A percentile compares a stretch with the other conserved stretches of the same genome.
These are phyloP conservation scores for Collybiopsis confluens DNA, from an alignment of 768 basidiomycete species.

Conservation along the genomic window DNA sequence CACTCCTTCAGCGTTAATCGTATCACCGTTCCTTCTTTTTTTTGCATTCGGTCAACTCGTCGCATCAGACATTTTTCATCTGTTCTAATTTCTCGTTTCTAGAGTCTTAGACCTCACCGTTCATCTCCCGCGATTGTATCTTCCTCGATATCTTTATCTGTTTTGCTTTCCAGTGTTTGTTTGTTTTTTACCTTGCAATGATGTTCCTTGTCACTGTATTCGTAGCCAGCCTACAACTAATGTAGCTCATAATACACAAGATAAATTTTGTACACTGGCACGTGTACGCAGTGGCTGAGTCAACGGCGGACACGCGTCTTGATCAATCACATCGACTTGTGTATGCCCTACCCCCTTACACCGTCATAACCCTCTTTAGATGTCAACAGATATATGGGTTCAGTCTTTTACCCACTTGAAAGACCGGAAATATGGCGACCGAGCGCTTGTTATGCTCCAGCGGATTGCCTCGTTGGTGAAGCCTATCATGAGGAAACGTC, in stretches of 20 bases:
- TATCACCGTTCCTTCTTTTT: too few species aligned
- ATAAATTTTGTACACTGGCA: too few species aligned
- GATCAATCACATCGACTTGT: not conserved
- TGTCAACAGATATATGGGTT: constrained; percentile 56
- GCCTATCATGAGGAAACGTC: constrained; percentile 87
- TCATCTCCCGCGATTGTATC: not conserved
- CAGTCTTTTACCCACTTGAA: constrained; percentile 70
- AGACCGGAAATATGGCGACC: constrained; percentile 58
- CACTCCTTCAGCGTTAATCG: too few species aligned
- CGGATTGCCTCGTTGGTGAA: constrained; percentile 77
- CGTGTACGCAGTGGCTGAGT: too few species aligned
- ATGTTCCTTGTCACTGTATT: not conserved
- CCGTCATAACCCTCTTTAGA: constrained; percentile 19
- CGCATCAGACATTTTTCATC: too few species aligned
- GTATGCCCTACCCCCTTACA: not conserved
- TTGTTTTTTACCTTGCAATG: not conserved
- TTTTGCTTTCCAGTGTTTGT: not conserved
- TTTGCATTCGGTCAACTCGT: too few species aligned
- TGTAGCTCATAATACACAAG: not conserved
- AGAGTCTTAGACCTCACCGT: not conserved
- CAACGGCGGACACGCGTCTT: too few species aligned
- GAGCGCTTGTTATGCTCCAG: constrained; percentile 65
- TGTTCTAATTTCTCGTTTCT: too few species aligned
- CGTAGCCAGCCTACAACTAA: not conserved
- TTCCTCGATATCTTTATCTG: constrained; percentile 1